Evolutionary conservation across 768 basidiomycete species (phyloP).

Genomic region (Macrolepiota fuliginosa): DNA sequence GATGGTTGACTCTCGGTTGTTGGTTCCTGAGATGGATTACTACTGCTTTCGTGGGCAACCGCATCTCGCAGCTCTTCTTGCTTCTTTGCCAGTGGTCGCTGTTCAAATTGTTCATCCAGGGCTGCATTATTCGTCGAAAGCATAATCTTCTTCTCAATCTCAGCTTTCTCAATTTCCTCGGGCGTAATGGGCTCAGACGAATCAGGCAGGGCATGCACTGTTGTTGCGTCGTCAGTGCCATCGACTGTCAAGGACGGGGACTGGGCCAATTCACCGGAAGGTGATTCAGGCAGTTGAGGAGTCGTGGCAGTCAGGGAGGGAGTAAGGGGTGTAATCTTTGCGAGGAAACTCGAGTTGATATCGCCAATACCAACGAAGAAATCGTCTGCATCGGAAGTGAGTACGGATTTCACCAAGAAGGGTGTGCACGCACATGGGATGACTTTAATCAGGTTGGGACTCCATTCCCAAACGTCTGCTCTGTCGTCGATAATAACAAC

Average conservation of each 20-base stretch:
- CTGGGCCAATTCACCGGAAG: constrained; percentile 10
- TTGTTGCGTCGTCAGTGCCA: constrained; percentile 8
- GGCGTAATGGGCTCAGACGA: constrained; percentile 24
- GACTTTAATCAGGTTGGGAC: constrained; percentile 95
- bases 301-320: constrained; percentile 29
- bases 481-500: constrained; percentile 99
- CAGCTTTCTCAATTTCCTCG: constrained; percentile 42
- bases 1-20: not conserved
- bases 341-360: constrained; percentile 94
- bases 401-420: not conserved
- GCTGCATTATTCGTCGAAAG: constrained; percentile 65
- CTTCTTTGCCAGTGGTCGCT: constrained; percentile 83
- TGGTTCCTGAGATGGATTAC: not conserved
- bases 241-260: not conserved
- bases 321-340: constrained; percentile 64
- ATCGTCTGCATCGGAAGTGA: constrained; percentile 61
- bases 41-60: constrained; percentile 23
- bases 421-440: constrained; percentile 72
- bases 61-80: constrained; percentile 73
- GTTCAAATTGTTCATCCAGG: constrained; percentile 82
- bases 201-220: constrained; percentile 16
- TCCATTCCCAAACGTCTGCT: constrained; percentile 98
- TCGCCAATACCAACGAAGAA: constrained; percentile 99
- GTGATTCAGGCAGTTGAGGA: constrained; percentile 16
- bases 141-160: constrained; percentile 50